Conservation (phyloP, 164 flowering plant species). For the Warburgia ugandensis region DNA sequence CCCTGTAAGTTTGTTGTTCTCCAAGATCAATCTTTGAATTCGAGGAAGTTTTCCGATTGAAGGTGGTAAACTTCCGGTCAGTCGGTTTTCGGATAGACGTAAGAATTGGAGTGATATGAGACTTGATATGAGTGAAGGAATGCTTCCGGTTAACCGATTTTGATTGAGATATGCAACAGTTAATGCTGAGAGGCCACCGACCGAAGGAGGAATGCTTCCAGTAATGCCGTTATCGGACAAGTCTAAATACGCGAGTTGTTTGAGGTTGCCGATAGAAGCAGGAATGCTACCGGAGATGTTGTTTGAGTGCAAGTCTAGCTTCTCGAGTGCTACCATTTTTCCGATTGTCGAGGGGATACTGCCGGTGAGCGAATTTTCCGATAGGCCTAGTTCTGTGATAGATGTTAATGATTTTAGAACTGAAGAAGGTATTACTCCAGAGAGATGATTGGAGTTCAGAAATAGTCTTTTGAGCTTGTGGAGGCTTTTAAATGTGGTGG, state of each 20-base stretch:
- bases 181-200: conserved; percentile 35
- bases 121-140: conserved; percentile 38
- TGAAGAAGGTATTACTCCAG: conserved; percentile 31
- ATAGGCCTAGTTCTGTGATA: conserved; percentile 34
- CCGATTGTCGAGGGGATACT: conserved; percentile 39
- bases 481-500: conserved; percentile 31
- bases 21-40: conserved; percentile 38
- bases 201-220: conserved; percentile 44
- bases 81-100: conserved; percentile 41
- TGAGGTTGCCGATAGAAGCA: conserved; percentile 33
- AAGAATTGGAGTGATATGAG: conserved; percentile 31
- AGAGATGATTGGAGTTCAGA: conserved; percentile 34
- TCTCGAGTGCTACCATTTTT: conserved; percentile 17
- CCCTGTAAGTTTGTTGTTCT: conserved; percentile 52
- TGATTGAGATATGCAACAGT: conserved; percentile 29
- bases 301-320: conserved; percentile 40
- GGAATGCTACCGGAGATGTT: conserved; percentile 45
- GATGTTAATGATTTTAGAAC: conserved; percentile 22
- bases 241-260: conserved; percentile 32
- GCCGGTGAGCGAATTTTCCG: conserved; percentile 42
- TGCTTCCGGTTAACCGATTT: conserved; percentile 41
- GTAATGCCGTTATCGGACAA: conserved; percentile 39
- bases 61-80: conserved; percentile 40
- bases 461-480: conserved; percentile 29
- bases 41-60: conserved; percentile 40